Evolutionary conservation across 202 grass and related monocot genomes (phyloP).

Genomic region (Digitaria exilis): DNA sequence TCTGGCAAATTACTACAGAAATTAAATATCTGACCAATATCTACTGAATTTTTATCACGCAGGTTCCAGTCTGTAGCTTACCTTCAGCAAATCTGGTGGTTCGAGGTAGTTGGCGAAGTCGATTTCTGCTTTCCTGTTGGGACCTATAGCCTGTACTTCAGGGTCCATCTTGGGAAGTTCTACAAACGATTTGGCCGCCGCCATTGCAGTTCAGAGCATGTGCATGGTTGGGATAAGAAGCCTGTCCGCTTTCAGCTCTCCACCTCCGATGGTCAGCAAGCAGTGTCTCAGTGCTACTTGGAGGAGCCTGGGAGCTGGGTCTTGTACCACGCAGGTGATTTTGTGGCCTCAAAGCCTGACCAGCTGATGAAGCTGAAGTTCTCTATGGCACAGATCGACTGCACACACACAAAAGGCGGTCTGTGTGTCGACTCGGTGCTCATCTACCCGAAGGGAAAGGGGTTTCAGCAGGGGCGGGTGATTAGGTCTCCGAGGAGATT

Average conservation of each 20-base stretch:
- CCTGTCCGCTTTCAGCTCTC: constrained; percentile 84
- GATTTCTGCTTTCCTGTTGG: constrained; percentile 87
- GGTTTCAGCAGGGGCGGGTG: constrained; percentile 48
- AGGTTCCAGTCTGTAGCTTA: constrained; percentile 88
- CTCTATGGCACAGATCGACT: constrained; percentile 97
- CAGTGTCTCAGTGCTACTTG: constrained; percentile 70
- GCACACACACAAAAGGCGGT: constrained; percentile 95
- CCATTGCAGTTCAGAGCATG: constrained; percentile 58
- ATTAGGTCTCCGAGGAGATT: constrained; percentile 42
- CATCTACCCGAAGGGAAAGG: constrained; percentile 81
- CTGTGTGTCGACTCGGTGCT: constrained; percentile 80
- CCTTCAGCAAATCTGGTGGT: constrained; percentile 99
- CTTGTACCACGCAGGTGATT: constrained; percentile 79
- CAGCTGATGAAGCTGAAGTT: constrained; percentile 78
- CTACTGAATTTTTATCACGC: constrained; percentile 33
- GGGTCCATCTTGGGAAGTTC: constrained; percentile 79
- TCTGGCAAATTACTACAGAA: not conserved
- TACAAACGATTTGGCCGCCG: constrained; percentile 67
- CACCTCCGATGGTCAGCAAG: constrained; percentile 78
- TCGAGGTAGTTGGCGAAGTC: constrained; percentile 85
- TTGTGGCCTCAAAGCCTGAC: constrained; percentile 58
- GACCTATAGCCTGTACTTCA: constrained; percentile 84
- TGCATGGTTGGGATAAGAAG: constrained; percentile 93
- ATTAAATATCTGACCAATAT: constrained; percentile 8
- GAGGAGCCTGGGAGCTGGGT: constrained; percentile 84